A percentile compares a stretch with the other conserved stretches of the same genome.
Conservation (phyloP, 1,284 basidiomycete genomes). For the Vanrija pseudolonga region DNA sequence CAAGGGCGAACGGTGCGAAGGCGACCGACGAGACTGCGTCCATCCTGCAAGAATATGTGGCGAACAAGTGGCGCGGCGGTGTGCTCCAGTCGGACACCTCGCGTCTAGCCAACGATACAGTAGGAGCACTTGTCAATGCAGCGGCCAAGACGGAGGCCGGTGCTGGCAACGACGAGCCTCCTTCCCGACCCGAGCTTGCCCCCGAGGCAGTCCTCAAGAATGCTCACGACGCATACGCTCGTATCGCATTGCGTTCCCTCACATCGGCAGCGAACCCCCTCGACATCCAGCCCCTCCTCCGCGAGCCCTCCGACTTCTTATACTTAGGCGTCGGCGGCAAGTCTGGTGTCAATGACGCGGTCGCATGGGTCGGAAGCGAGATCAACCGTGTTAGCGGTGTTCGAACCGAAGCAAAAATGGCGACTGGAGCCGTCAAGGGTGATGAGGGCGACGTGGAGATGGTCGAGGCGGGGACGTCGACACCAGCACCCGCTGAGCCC, state of each 20-base stretch:
- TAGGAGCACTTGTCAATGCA: constrained; percentile 3
- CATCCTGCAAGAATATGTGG: constrained; percentile 28
- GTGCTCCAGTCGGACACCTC: constrained; percentile 16
- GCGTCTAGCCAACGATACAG: constrained; percentile 7
- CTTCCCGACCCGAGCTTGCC: too few relatives aligned
- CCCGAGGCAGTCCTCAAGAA: not conserved
- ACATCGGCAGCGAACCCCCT: constrained; percentile 28
- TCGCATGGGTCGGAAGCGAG: constrained; percentile 32
- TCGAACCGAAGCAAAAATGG: not conserved
- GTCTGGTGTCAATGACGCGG: constrained; percentile 26
- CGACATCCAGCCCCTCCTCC: constrained; percentile 35
- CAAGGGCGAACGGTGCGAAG: not conserved
- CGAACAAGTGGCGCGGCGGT: constrained; percentile 25
- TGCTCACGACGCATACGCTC: constrained; percentile 19
- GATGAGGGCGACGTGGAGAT: not conserved
- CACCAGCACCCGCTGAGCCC: too few relatives aligned
- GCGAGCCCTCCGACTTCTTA: constrained; percentile 32
- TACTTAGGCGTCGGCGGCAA: constrained; percentile 33
- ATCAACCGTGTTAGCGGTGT: constrained; percentile 14
- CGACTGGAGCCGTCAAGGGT: not conserved
- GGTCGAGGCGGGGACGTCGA: not conserved
- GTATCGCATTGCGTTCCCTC: constrained; percentile 26
- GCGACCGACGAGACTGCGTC: too few relatives aligned
- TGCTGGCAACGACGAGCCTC: not conserved
- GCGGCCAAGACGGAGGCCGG: not conserved